Base-by-base conservation (phyloP, 345 rosid species). In the Pugionium cornutum region DNA sequence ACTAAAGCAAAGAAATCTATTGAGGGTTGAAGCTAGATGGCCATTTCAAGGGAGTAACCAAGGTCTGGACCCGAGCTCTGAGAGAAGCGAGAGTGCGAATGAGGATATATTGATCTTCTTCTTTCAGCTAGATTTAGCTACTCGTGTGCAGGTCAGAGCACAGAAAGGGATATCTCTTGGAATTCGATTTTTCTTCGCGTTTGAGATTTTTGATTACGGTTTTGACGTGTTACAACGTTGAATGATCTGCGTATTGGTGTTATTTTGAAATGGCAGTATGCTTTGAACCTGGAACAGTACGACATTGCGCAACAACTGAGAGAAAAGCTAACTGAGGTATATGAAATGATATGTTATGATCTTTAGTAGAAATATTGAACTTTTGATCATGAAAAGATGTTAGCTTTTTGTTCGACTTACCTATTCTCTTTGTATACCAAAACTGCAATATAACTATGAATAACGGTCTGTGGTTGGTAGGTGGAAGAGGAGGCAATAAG, bases 31-130 rank as follows among this genome's bases (percentile, higher is more conserved):
- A 75, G 98, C 96, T 55, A 89, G 91, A 67, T 89, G 96, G 91
- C 83, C 87, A 11, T 92, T 92, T 70, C 83, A 64, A 76, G 85
- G 82, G 4, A 84, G 62, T 67, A 82, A 81, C 26, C 80, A 82
- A 77, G 83, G 78, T 27, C 66, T 59, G 62, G 85, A 77, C 69
- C 89, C 96, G 6, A 83, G 68, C 68, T 76, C 79, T 35, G 96
- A 92, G 76, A 81, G 83, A 9, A 89, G 98, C 47, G 98, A 92
- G 80, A 80, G 80, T 67, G 90, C 96, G 3, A 89, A 92, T 67
- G 97, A 92, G 76, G 98, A 92, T 74, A 85, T 89, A 39, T 70
- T 89, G 72, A 81, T 92, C 66, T 92, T 92, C 81, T 86, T 87
- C 80, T 92, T 89, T 64, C 94, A 88, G 83, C 75, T 92, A 4